A percentile compares a stretch with the other conserved stretches of the same genome.
phyloP scores from a whole-genome alignment of 2,329 filamentous ascomycete genomes.

The Cladorrhinum sp. region DNA sequence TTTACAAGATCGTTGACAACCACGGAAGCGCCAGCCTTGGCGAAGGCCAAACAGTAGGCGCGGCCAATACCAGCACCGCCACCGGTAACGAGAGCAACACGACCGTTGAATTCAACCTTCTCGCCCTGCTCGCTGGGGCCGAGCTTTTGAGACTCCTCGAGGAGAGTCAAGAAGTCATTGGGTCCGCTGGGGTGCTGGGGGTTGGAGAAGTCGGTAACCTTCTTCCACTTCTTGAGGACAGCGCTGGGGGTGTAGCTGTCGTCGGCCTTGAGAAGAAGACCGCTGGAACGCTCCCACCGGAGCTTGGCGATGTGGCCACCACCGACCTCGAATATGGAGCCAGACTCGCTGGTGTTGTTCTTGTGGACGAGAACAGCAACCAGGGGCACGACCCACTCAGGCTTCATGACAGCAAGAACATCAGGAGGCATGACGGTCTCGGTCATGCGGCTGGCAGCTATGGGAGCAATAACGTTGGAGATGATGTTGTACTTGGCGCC shows the following conservation, averaged over 20 bases:
- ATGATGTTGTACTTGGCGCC: constrained; percentile 97
- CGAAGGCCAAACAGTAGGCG: constrained; percentile 81
- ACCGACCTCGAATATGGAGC: constrained; percentile 89
- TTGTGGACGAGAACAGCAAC: constrained; percentile 86
- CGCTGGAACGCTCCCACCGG: constrained; percentile 89
- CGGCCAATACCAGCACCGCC: constrained; percentile 88
- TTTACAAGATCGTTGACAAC: constrained; percentile 96
- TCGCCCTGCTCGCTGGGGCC: constrained; percentile 68
- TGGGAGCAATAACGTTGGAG: constrained; percentile 90
- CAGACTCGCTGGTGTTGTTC: constrained; percentile 77
- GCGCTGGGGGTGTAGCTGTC: constrained; percentile 83
- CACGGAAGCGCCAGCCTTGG: constrained; percentile 75
- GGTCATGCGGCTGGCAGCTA: constrained; percentile 94
- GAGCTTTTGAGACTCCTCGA: constrained; percentile 80
- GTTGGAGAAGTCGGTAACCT: constrained; percentile 80
- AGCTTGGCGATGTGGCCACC: constrained; percentile 91
- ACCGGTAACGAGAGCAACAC: constrained; percentile 83
- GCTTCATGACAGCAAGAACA: constrained; percentile 78
- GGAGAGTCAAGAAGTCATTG: constrained; percentile 81
- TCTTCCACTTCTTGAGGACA: constrained; percentile 83
- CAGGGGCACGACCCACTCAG: constrained; percentile 91
- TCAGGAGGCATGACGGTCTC: constrained; percentile 95
- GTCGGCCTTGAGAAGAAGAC: constrained; percentile 86
- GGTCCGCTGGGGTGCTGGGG: constrained; percentile 80
- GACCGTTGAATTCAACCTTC: constrained; percentile 76